Conservation (phyloP, 139 green algal genomes). For the Picochlorum costavermella region DNA sequence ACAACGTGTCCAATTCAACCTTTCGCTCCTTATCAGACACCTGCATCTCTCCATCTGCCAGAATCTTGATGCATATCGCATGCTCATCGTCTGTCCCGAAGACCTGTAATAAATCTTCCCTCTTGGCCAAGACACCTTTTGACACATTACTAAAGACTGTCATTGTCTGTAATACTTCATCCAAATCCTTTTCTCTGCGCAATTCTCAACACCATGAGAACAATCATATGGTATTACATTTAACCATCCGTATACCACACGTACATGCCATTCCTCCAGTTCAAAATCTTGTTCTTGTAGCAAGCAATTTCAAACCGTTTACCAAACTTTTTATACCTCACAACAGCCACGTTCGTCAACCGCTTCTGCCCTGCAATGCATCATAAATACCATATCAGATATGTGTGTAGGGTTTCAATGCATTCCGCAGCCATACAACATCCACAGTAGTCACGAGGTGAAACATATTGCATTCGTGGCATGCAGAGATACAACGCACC, state of each 20-base stretch:
- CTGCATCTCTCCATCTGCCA: conserved; percentile 87
- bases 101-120: conserved; percentile 73
- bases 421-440: too few species aligned
- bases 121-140: conserved; percentile 86
- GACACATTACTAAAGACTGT: conserved; percentile 92
- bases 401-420: too few species aligned
- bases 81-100: conserved; percentile 86
- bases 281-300: conserved; percentile 97
- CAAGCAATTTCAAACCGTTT: conserved; percentile 95
- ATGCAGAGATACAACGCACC: conserved; percentile 9
- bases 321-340: conserved; percentile 83
- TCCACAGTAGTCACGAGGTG: not conserved
- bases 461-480: not conserved
- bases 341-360: conserved; percentile 96
- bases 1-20: conserved; percentile 70
- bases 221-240: not conserved
- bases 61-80: conserved; percentile 76
- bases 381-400: too few species aligned
- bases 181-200: conserved; percentile 91
- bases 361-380: conserved; percentile 82
- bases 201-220: not conserved
- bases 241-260: conserved; percentile 6
- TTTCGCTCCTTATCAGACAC: conserved; percentile 94
- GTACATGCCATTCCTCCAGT: conserved; percentile 83
- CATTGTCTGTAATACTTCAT: conserved; percentile 95